A percentile compares a stretch with the other conserved stretches of the same genome.
These are phyloP conservation scores for Vigna nakashimae DNA, from an alignment of 306 rosid genomes.

Conservation along the genomic window DNA sequence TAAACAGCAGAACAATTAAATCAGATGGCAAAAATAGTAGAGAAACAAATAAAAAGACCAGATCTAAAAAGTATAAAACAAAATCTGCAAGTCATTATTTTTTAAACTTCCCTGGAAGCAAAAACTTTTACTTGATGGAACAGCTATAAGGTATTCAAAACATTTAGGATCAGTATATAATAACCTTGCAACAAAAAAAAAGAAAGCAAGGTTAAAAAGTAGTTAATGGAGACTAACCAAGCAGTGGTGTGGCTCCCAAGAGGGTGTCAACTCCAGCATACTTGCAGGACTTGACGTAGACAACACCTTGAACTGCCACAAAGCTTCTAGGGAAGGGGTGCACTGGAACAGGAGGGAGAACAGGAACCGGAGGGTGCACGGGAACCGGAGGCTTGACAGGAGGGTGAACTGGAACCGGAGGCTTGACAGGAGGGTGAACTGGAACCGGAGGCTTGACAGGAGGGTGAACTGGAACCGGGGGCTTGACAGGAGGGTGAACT, in stretches of 20 bases:
- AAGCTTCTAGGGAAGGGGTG: constrained; percentile 58
- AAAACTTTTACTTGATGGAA: background rate
- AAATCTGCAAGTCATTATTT: background rate
- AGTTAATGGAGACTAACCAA: constrained; percentile 51
- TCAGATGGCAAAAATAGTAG: background rate
- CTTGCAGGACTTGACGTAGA: constrained; percentile 79
- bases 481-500: background rate
- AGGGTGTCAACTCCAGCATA: constrained; percentile 68
- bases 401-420: background rate
- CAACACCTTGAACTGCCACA: constrained; percentile 90
- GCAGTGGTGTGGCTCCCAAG: constrained; percentile 60
- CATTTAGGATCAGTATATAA: too few species aligned
- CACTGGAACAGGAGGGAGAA: background rate
- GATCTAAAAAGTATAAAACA: background rate
- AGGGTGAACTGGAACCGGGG: constrained; percentile 19
- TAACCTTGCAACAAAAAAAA: background rate
- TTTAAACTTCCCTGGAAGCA: background rate
- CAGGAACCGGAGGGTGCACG: background rate
- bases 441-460: background rate
- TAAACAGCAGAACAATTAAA: background rate
- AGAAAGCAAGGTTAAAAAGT: background rate
- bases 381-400: constrained; percentile 43
- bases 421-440: background rate
- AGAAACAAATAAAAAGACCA: background rate
- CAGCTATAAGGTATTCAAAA: background rate